Evolutionary conservation across 352 stramenopile genomes (phyloP).

Genomic region (Globisporangium polare): DNA sequence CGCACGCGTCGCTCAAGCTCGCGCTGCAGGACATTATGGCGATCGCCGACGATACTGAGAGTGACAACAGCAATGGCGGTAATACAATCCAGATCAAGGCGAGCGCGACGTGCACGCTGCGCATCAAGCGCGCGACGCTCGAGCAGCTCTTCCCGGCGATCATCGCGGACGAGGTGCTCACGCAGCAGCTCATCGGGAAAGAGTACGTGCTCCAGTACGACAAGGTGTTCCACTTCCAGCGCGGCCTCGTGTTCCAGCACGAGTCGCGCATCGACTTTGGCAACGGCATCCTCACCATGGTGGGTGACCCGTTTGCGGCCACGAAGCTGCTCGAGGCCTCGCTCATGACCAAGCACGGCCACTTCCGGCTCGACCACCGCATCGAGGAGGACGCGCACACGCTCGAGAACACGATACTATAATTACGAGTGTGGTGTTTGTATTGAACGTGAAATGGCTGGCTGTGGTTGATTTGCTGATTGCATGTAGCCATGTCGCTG

Average conservation of each 20-base stretch:
- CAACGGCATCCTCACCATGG: conserved; percentile 43
- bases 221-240: conserved; percentile 64
- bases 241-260: conserved; percentile 50
- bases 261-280: conserved; percentile 50
- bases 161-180: conserved; percentile 45
- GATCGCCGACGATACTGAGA: conserved; percentile 17
- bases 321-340: conserved; percentile 49
- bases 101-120: conserved; percentile 31
- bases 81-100: conserved; percentile 34
- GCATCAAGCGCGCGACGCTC: conserved; percentile 43
- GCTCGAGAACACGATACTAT: conserved; percentile 32
- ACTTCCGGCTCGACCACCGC: conserved; percentile 35
- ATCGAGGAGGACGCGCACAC: conserved; percentile 40
- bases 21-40: conserved; percentile 21
- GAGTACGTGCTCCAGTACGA: conserved; percentile 63
- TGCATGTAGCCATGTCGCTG: not conserved
- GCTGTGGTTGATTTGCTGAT: not conserved
- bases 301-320: conserved; percentile 46
- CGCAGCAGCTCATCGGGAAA: conserved; percentile 51
- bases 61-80: conserved; percentile 11
- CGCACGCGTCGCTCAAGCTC: conserved; percentile 29
- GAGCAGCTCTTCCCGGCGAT: conserved; percentile 45
- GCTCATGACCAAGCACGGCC: conserved; percentile 57
- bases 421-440: not conserved
- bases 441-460: not conserved